Evolutionary conservation across 176 grass and related monocot species (phyloP), one percentile per base, ranked within the genome.

Genomic region (Puya raimondii): DNA sequence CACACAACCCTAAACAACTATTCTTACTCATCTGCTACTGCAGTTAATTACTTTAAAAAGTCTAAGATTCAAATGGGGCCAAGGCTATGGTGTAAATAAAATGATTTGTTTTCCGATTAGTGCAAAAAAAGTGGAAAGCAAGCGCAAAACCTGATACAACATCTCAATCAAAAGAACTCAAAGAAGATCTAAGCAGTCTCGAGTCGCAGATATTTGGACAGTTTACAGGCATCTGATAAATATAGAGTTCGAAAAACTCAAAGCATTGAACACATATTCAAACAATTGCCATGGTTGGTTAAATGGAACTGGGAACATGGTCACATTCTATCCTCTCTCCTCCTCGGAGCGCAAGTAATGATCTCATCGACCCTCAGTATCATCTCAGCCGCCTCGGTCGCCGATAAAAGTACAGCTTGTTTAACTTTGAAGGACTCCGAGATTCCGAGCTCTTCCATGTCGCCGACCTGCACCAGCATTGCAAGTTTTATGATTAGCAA

Each of bases 391-490:
- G 83, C 83, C 83, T 85, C 83, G 16, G 83, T 85, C 2, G 83
- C 83, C 8, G 83, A 85, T 64, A 85, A 76, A 6, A 85, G 83
- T 64, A 85, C 83, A 23, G 72, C 83, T 76, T 85, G 83, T 53
- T 85, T 85, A 21, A 85, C 83, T 74, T 85, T 85, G 73, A 85
- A 80, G 20, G 83, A 72, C 78, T 85, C 83, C 48, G 78, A 80
- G 76, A 85, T 85, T 47, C 83, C 83, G 25, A 85, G 63, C 52
- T 72, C 72, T 64, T 85, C 72, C 83, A 85, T 85, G 51, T 85
- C 78, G 53, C 83, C 83, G 13, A 85, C 78, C 83, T 85, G 63
- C 56, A 70, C 4, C 16, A 54, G 48, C 4, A 74, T 4, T 50
- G 67, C 10, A 67, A 77, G 27, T 72, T 74, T 33, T 33, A 33